Conservation (phyloP, 208 protist species). For the Giardia muris region DNA sequence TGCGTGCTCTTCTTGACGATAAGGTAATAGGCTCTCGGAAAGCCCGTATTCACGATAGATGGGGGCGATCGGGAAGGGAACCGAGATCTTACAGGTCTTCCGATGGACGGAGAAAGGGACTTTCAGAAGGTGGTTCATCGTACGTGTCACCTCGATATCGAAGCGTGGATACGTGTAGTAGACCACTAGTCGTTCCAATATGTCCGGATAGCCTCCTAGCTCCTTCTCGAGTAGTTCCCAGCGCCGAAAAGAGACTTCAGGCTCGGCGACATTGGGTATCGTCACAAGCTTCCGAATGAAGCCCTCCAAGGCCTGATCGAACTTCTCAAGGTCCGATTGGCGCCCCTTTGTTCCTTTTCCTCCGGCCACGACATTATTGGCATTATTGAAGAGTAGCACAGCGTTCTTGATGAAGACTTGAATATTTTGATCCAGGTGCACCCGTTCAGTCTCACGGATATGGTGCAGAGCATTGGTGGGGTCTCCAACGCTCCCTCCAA, state of each 20-base stretch:
- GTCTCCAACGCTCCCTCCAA: background rate
- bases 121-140: slow-evolving; percentile 26
- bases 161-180: slow-evolving; percentile 22
- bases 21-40: background rate
- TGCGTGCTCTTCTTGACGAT: background rate
- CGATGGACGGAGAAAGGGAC: slow-evolving; percentile 22
- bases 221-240: background rate
- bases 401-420: background rate
- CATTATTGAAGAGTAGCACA: background rate
- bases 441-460: background rate
- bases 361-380: background rate
- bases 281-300: background rate
- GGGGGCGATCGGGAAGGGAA: background rate
- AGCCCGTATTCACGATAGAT: background rate
- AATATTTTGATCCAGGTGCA: background rate
- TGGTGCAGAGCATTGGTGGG: background rate
- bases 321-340: too few relatives aligned
- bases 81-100: background rate
- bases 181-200: background rate
- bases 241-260: background rate
- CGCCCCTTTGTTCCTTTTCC: background rate
- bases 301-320: background rate
- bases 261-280: background rate
- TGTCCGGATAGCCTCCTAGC: background rate
- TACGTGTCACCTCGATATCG: slow-evolving; percentile 9